Conservation (phyloP, 352 stramenopile genomes). For the Phytopythium delawarense region DNA sequence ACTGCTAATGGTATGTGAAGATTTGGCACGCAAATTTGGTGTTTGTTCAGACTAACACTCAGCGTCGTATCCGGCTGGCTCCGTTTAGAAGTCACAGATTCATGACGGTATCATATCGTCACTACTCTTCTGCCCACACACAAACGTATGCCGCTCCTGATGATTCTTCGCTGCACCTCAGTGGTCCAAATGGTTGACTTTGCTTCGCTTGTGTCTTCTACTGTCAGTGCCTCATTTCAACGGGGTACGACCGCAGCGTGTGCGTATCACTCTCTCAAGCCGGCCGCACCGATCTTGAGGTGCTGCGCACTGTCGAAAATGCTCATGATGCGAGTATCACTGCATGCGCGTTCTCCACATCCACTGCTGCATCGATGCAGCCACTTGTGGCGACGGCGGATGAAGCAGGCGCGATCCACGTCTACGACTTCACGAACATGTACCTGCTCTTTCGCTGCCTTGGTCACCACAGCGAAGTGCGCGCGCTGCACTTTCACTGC, state of each 20-base stretch:
- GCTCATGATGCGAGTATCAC: slow-evolving; percentile 60
- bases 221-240: slow-evolving; percentile 57
- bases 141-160: slow-evolving; percentile 26
- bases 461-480: slow-evolving; percentile 44
- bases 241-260: slow-evolving; percentile 49
- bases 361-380: slow-evolving; percentile 10
- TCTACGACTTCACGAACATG: slow-evolving; percentile 61
- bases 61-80: neutral
- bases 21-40: neutral
- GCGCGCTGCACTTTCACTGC: slow-evolving; percentile 45
- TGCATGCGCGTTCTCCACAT: slow-evolving; percentile 38
- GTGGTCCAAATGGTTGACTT: neutral
- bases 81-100: slow-evolving; percentile 37
- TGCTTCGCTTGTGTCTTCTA: no score
- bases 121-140: slow-evolving; percentile 54
- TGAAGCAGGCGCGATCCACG: slow-evolving; percentile 43
- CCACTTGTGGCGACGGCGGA: slow-evolving; percentile 55
- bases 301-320: slow-evolving; percentile 61
- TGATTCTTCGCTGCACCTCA: neutral
- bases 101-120: slow-evolving; percentile 56
- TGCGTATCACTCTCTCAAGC: slow-evolving; percentile 44
- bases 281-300: slow-evolving; percentile 45
- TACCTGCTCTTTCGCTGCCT: slow-evolving; percentile 51
- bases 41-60: neutral
- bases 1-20: slow-evolving; percentile 33